phyloP scores from a whole-genome alignment of 805 yeast species.

The Wickerhamomyces queroliae region DNA sequence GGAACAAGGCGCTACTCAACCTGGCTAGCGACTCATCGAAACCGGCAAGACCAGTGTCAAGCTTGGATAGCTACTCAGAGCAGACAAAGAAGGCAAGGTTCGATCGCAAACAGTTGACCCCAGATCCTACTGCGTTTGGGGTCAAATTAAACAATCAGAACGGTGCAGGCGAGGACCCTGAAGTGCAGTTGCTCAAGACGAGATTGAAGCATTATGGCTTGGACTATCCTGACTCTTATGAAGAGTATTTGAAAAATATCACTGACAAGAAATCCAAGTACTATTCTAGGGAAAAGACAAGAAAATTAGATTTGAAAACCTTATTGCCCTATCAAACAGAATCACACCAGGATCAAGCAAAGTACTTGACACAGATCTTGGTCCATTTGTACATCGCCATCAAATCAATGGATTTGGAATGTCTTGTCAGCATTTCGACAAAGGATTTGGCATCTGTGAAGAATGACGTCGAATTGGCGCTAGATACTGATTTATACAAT shows the following conservation, averaged over 20 bases:
- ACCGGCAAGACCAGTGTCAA: background rate
- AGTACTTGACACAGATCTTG: conserved; percentile 73
- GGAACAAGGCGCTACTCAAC: conserved; percentile 9
- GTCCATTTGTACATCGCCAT: conserved; percentile 76
- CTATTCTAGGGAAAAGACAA: conserved; percentile 30
- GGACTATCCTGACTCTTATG: conserved; percentile 43
- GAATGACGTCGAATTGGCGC: conserved; percentile 38
- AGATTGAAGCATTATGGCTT: conserved; percentile 38
- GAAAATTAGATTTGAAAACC: conserved; percentile 26
- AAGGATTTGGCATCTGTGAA: conserved; percentile 52
- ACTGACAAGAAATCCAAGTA: conserved; percentile 32
- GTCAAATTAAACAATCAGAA: background rate
- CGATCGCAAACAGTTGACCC: conserved; percentile 8
- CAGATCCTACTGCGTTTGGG: conserved; percentile 14
- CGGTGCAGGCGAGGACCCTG: conserved; percentile 4
- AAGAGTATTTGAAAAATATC: conserved; percentile 23
- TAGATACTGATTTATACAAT: conserved; percentile 46
- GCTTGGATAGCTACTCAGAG: background rate
- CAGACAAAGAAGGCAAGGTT: background rate
- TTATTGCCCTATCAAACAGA: conserved; percentile 75
- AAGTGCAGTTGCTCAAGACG: conserved; percentile 18
- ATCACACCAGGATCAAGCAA: conserved; percentile 58
- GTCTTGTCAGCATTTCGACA: conserved; percentile 59
- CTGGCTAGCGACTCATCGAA: background rate
- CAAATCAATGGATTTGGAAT: conserved; percentile 67